Base-by-base conservation (phyloP, 768 basidiomycete genomes). In the Thelephora ganbajun region DNA sequence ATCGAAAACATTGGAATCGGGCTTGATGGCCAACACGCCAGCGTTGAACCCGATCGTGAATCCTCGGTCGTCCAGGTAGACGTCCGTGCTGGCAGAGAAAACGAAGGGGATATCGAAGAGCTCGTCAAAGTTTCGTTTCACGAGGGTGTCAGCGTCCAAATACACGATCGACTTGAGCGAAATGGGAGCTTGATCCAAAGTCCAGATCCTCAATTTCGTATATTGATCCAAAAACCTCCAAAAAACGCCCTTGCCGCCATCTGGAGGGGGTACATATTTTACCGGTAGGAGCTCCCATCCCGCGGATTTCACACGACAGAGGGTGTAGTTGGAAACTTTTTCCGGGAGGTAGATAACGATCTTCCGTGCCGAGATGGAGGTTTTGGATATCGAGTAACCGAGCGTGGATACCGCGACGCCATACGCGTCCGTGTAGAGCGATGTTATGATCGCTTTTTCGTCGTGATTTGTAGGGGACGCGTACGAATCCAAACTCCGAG, bases 131-230 rank as follows among this genome's bases (percentile, higher is more conserved):
- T 69, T 68, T 35, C 57, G 57, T 6, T 57, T 62, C n/a, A 67
- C 69, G 51, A 70, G 63, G 11, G 66, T 69, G 57, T 71, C 69
- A n/a, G 66, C 62, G 51, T 68, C 64, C 48, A 71, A 59, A 53
- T 70, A 69, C 18, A 70, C 61, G 12, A 64, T 58, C 30, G 55
- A 42, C 23, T 58, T 50, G 50, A 66, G 53, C 36, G 65, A 61
- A 1, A 56, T 45, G 44, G 45, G 16, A 44, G 35, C 33, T 43
- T 47, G 43, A 43, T 65, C 63, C 30, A 71, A 54, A 37, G 55
- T 56, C 70, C 70, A 72, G 5, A 71, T 59, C 33, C 58, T 60
- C 6, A 71, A 61, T 48, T 70, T 71, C 11, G 70, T 69, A 60
- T 67, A 71, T 45, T 68, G 64, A 54, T 71, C 70, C 30, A 55